These are phyloP conservation scores for Ophiostoma tasmaniense DNA, from an alignment of 2,329 filamentous ascomycete genomes.

Conservation along the genomic window DNA sequence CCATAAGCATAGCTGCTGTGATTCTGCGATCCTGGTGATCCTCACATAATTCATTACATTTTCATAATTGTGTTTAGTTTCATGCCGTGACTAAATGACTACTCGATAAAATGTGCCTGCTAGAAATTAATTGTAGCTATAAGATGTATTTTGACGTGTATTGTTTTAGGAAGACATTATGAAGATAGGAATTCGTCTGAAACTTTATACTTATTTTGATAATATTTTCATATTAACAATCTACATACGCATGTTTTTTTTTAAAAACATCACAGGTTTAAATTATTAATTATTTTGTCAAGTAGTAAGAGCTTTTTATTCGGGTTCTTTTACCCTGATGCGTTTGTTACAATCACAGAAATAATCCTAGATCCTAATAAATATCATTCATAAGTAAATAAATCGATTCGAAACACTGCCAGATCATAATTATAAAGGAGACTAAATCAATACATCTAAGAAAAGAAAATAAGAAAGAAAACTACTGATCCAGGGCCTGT, in stretches of 20 bases:
- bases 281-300: no score
- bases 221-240: no score
- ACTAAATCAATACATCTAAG: neutral
- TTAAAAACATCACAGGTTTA: no score
- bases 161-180: no score
- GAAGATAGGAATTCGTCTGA: no score
- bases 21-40: neutral
- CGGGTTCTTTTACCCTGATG: neutral
- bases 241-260: no score
- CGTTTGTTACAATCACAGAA: neutral
- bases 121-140: no score
- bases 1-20: neutral
- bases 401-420: neutral
- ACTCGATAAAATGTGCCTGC: neutral
- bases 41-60: neutral
- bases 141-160: no score
- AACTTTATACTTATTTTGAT: no score
- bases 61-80: neutral
- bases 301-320: no score
- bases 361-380: no score
- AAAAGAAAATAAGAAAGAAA: neutral
- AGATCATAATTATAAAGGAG: neutral
- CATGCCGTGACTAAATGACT: neutral
- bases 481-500: constrained; percentile 18
- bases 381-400: neutral